Conservation (phyloP, 768 basidiomycete genomes). For the Pleurotus salmoneostramineus region DNA sequence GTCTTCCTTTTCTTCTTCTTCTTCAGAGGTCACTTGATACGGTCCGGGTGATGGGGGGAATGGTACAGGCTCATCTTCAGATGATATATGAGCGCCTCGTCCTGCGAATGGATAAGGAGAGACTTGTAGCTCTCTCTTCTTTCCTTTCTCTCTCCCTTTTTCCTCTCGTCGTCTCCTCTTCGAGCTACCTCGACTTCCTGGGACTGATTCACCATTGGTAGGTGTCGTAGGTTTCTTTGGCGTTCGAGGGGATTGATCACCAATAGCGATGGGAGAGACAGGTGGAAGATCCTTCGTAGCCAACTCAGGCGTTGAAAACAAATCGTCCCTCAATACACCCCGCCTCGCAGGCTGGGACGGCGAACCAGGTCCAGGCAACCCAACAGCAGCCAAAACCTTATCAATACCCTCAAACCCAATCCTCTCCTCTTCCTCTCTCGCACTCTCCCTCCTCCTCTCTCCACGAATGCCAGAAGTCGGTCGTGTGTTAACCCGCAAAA, state of each 20-base stretch:
- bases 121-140: constrained; percentile 27
- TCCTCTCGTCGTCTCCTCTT: neutral
- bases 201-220: no score
- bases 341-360: constrained; percentile 50
- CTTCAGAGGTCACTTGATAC: constrained; percentile 21
- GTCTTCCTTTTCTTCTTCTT: constrained; percentile 23
- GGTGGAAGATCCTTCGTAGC: constrained; percentile 8
- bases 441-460: constrained; percentile 24
- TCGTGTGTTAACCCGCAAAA: constrained; percentile 24
- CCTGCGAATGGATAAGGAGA: constrained; percentile 72
- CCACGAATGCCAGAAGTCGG: constrained; percentile 29
- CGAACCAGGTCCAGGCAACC: constrained; percentile 43
- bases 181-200: neutral
- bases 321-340: constrained; percentile 55
- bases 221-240: neutral
- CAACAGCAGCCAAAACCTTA: constrained; percentile 52
- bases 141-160: constrained; percentile 28
- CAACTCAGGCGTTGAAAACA: constrained; percentile 54
- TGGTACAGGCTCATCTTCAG: constrained; percentile 54
- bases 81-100: constrained; percentile 56
- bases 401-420: constrained; percentile 50
- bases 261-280: constrained; percentile 29
- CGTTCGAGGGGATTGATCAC: constrained; percentile 30
- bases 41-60: constrained; percentile 67
- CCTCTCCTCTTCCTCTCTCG: neutral